A percentile compares a stretch with the other conserved stretches of the same genome.
These are phyloP conservation scores for Termitomyces sp. DNA, from an alignment of 768 basidiomycete genomes.

Conservation along the genomic window DNA sequence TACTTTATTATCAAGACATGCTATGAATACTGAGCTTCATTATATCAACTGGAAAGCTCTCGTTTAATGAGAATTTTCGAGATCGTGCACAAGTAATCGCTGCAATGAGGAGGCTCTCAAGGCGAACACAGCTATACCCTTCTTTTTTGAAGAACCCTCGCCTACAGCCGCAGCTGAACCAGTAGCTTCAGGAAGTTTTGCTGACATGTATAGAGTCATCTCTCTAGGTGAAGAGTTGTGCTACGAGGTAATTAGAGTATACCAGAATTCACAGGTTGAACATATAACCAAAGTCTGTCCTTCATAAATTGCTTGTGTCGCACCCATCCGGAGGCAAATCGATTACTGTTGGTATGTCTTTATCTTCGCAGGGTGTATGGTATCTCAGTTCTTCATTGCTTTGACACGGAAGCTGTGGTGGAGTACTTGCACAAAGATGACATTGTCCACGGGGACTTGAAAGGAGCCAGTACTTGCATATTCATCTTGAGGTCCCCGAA, in stretches of 20 bases:
- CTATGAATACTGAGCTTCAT: not conserved
- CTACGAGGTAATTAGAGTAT: not conserved
- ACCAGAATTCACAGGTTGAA: not conserved
- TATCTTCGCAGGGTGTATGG: not conserved
- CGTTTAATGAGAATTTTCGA: not conserved
- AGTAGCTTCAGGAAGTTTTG: not conserved
- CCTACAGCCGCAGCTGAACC: not conserved
- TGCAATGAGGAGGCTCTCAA: constrained; percentile 8
- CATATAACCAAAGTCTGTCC: constrained; percentile 1
- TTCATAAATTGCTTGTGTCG: not conserved
- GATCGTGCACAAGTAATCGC: constrained; percentile 1
- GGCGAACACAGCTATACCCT: constrained; percentile 1
- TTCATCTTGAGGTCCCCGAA: not conserved
- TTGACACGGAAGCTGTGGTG: constrained; percentile 25
- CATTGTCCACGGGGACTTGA: not conserved
- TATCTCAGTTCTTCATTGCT: constrained; percentile 17
- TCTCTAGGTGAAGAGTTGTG: not conserved
- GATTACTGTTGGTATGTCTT: not conserved
- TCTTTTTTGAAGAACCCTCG: not conserved
- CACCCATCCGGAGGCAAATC: constrained; percentile 7
- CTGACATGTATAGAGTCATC: constrained; percentile 2
- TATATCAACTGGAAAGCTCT: not conserved
- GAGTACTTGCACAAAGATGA: not conserved
- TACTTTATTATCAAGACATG: not conserved
- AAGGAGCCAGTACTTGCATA: constrained; percentile 17